Evolutionary conservation across 1,139 yeast species (phyloP), one percentile per base, ranked within the genome.

Genomic region (Yamadazyma taylorii): DNA sequence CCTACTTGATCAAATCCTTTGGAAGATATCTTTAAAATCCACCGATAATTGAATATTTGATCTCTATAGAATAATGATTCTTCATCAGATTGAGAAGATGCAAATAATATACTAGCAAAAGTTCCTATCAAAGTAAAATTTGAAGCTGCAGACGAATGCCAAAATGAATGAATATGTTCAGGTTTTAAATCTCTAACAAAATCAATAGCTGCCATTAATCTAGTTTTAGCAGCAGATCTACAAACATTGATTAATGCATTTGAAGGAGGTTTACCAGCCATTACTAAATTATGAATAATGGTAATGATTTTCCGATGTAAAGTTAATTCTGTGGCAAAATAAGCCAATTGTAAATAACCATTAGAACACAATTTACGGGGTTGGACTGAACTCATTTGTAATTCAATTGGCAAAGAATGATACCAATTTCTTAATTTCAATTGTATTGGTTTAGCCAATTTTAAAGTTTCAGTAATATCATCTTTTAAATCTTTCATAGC

Each of bases 321-420:
- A 0, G 94, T 84, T 30, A 88, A 77, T 54, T 89, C 96, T 0
- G 95, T 81, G 0, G 95, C 92, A 64, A 88, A 85, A 60, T 89
- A 88, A 1, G 95, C 86, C 37, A 89, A 61, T 42, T 88, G 95
- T 34, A 88, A 64, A 45, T 85, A 81, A 0, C 95, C 95, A 58
- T 83, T 85, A 6, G 77, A 70, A 40, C 81, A 79, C 28, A 79
- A 63, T 51, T 78, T 81, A 35, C 86, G 66, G 4, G 83, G 79
- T 45, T 74, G 79, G 8, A 76, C 73, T 1, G 79, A 66, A 37
- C 61, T 67, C 86, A 85, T 82, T 40, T 82, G 88, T 26, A 88
- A 62, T 40, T 75, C 78, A 3, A 69, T 62, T 0, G 96, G 96
- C 32, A 90, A 67, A 0, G 85, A 74, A 46, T 83, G 92, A 55